phyloP scores from a whole-genome alignment of 116 monocot genomes.

The Trichopus zeylanicus region DNA sequence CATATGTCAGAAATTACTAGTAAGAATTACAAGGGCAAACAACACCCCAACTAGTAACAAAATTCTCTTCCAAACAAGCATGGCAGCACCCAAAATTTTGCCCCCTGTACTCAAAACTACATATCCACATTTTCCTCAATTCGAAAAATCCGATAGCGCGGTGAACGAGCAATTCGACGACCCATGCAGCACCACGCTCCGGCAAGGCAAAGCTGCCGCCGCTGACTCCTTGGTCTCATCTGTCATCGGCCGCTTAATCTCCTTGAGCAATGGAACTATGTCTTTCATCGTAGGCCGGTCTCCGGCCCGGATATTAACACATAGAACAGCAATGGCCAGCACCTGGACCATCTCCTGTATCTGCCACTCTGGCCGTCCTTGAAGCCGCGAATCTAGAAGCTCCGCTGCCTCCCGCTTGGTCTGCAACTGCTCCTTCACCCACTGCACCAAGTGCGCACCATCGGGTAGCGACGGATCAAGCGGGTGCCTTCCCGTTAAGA shows the following conservation, averaged over 20 bases:
- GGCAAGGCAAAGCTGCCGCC: constrained; percentile 2
- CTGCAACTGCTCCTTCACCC: constrained; percentile 53
- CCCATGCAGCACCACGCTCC: constrained; percentile 15
- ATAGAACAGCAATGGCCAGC: constrained; percentile 51
- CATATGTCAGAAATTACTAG: too few relatives aligned
- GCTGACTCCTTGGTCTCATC: constrained; percentile 29
- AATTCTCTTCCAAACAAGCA: too few relatives aligned
- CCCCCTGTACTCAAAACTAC: not conserved
- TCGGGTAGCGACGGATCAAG: constrained; percentile 64
- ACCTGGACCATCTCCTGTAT: constrained; percentile 67
- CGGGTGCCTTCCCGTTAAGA: constrained; percentile 73
- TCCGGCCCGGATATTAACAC: constrained; percentile 37
- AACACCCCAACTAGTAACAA: too few relatives aligned
- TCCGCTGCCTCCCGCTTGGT: constrained; percentile 18
- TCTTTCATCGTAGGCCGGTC: constrained; percentile 93
- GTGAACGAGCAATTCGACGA: constrained; percentile 50
- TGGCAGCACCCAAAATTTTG: too few relatives aligned
- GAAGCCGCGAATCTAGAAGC: constrained; percentile 56
- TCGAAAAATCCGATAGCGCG: constrained; percentile 45
- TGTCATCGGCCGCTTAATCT: constrained; percentile 39
- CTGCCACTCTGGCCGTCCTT: constrained; percentile 29
- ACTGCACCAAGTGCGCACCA: constrained; percentile 64
- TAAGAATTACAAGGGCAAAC: too few relatives aligned
- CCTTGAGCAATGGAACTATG: constrained; percentile 71
- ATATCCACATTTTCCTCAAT: constrained; percentile 2